Evolutionary conservation across 2,329 filamentous ascomycete genomes (phyloP).

Genomic region (Pseudocercospora pini-densiflorae): DNA sequence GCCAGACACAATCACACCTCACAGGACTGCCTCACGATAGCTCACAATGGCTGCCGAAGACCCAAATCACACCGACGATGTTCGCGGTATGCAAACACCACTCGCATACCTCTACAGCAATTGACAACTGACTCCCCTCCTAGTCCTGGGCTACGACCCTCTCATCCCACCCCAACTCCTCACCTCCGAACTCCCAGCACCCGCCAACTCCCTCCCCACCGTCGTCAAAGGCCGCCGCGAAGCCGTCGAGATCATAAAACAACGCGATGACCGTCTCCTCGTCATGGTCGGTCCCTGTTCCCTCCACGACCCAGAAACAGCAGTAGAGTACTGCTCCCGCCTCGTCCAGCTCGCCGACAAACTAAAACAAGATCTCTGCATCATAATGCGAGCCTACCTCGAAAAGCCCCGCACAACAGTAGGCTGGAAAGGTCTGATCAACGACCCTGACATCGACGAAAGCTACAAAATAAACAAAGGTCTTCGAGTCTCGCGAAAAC

Average conservation of each 20-base stretch:
- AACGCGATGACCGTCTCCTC: slow-evolving; percentile 81
- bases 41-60: slow-evolving; percentile 26
- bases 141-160: slow-evolving; percentile 93
- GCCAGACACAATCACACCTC: background rate
- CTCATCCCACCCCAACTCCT: slow-evolving; percentile 88
- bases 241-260: slow-evolving; percentile 75
- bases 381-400: slow-evolving; percentile 98
- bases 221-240: slow-evolving; percentile 73
- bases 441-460: slow-evolving; percentile 97
- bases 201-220: slow-evolving; percentile 64
- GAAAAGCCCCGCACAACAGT: slow-evolving; percentile 99
- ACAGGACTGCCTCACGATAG: background rate
- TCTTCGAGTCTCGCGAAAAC: slow-evolving; percentile 84
- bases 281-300: slow-evolving; percentile 97
- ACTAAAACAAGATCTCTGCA: slow-evolving; percentile 80
- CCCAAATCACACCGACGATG: slow-evolving; percentile 51
- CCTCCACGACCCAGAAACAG: slow-evolving; percentile 88
- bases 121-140: slow-evolving; percentile 14
- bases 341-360: slow-evolving; percentile 78
- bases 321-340: slow-evolving; percentile 83
- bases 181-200: slow-evolving; percentile 78
- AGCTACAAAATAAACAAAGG: slow-evolving; percentile 99
- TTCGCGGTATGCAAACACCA: slow-evolving; percentile 52
- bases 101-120: slow-evolving; percentile 3
- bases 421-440: slow-evolving; percentile 99